Conservation (phyloP, 495 filamentous ascomycete species). For the Aspergillus nanangensis region DNA sequence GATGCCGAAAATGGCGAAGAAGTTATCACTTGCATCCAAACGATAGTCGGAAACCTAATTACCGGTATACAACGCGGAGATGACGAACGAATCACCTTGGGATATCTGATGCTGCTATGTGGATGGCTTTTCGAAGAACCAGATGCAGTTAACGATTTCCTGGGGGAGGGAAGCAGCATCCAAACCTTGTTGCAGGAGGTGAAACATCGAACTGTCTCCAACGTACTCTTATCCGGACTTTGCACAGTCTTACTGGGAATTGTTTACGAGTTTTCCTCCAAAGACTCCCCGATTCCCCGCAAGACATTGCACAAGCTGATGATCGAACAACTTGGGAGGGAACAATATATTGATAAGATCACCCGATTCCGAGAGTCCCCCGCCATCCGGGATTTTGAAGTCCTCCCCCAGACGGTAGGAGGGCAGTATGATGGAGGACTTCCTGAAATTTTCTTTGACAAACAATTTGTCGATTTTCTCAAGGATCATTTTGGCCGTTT, state of each 20-base stretch:
- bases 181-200: constrained; percentile 78
- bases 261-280: constrained; percentile 95
- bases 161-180: constrained; percentile 90
- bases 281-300: constrained; percentile 87
- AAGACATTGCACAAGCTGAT: constrained; percentile 78
- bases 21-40: constrained; percentile 90
- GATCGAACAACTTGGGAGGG: constrained; percentile 72
- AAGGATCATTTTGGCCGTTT: constrained; percentile 93
- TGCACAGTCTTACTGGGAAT: constrained; percentile 81
- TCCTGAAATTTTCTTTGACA: constrained; percentile 83
- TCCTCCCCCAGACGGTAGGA: constrained; percentile 65
- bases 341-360: constrained; percentile 85
- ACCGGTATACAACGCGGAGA: constrained; percentile 66
- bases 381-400: constrained; percentile 87
- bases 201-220: constrained; percentile 52
- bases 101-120: constrained; percentile 88
- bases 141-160: constrained; percentile 86
- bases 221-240: constrained; percentile 71
- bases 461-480: constrained; percentile 85
- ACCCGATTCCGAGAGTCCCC: constrained; percentile 73
- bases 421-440: constrained; percentile 53
- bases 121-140: constrained; percentile 92
- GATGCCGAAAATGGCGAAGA: constrained; percentile 90
- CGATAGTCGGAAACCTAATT: constrained; percentile 76
- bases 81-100: constrained; percentile 78